Base-by-base conservation (phyloP, 108 stramenopile species). In the Skeletonema tropicum region DNA sequence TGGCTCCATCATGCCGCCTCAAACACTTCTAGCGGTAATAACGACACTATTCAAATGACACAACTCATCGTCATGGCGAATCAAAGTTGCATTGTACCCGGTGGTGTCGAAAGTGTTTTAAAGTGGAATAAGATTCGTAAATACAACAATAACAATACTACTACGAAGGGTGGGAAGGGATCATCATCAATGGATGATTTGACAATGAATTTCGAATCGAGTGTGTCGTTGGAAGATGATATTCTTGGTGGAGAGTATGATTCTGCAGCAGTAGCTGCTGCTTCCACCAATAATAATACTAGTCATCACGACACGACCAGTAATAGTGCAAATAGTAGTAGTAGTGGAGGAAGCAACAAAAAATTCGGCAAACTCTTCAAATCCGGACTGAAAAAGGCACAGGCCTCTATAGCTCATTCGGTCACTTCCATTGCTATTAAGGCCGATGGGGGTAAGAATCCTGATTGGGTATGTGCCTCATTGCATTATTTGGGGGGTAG, bases 381-480 rank as follows among this genome's bases (percentile, higher is more conserved):
- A 68, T 89, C 88, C 23, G 83, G 85, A 3, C 80, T 90, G 15
- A 86, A 87, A 26, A 80, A 82, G 26, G 85, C 93, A 11, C 86
- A 87, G 14, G 75, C 59, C 17, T 75, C 85, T 1, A 42, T 94
- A 42, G 89, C 90, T 60, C 86, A 85, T 9, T 66, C 79, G 11
- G 89, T 91, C 32, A 83, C 86, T 11, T 81, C 77, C 12, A 60
- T 92, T 52, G 93, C 93, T 23, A 89, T 94, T 23, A 79, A 77
- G 41, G 89, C 89, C 30, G 93, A 94, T 61, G 65, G 84, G 21
- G 89, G 91, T 42, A 86, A 84, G 61, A 89, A 88, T 82, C 86
- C 88, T 2, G 92, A 93, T 82, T 74, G 83, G 78, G 26, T 89
- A 3, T 73, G 85, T 17, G 80, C 80, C 17, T 86, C 84, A 13